Percentiles rank a stretch among this genome's conserved stretches.
These are phyloP conservation scores for Allium sativum DNA, from an alignment of 106 monocot genomes.

Conservation along the genomic window DNA sequence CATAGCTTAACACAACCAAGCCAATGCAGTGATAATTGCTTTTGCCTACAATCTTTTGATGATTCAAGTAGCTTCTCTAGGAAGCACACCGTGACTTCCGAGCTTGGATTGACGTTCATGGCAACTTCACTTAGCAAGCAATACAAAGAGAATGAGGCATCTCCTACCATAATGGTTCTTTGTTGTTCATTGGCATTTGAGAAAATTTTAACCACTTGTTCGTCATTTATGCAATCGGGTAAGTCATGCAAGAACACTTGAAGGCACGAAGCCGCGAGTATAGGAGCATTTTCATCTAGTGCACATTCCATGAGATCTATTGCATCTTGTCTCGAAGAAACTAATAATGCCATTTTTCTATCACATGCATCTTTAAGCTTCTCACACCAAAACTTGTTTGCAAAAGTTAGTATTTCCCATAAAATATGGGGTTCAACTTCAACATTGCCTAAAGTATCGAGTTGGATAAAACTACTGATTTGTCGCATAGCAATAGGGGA, in stretches of 20 bases:
- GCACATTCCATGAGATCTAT: slow-evolving; percentile 83
- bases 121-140: slow-evolving; percentile 83
- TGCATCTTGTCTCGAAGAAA: slow-evolving; percentile 74
- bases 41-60: slow-evolving; percentile 35
- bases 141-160: slow-evolving; percentile 74
- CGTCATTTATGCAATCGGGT: slow-evolving; percentile 54
- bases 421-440: slow-evolving; percentile 38
- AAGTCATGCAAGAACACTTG: slow-evolving; percentile 73
- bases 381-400: slow-evolving; percentile 93
- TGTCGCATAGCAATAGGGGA: slow-evolving; percentile 64
- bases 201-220: slow-evolving; percentile 61
- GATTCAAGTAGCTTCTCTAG: slow-evolving; percentile 70
- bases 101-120: slow-evolving; percentile 50
- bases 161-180: slow-evolving; percentile 42
- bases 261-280: slow-evolving; percentile 71
- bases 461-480: slow-evolving; percentile 43
- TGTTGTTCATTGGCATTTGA: slow-evolving; percentile 32
- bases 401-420: slow-evolving; percentile 78
- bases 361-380: slow-evolving; percentile 82
- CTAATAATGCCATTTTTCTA: slow-evolving; percentile 58
- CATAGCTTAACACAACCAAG: slow-evolving; percentile 78
- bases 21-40: slow-evolving; percentile 78
- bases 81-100: slow-evolving; percentile 49
- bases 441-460: slow-evolving; percentile 35
- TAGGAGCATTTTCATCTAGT: slow-evolving; percentile 64